These are phyloP conservation scores for Colletotrichum sp. DNA, from an alignment of 2,329 filamentous ascomycete genomes.

Conservation along the genomic window DNA sequence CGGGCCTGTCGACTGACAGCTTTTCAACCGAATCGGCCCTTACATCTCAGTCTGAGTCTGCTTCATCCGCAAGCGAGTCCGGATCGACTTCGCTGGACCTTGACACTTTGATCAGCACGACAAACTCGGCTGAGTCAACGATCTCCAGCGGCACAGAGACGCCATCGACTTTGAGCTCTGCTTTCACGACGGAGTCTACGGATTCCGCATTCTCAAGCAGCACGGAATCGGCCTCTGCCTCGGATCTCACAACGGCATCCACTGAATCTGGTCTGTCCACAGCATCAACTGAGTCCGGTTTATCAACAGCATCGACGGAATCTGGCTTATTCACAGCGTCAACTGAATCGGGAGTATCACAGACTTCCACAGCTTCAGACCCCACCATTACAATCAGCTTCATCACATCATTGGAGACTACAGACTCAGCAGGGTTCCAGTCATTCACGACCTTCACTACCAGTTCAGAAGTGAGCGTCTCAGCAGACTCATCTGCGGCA, in stretches of 20 bases:
- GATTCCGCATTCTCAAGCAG: not conserved
- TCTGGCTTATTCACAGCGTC: not conserved
- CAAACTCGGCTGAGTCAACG: not conserved
- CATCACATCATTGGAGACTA: not conserved
- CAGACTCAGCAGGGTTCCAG: not conserved
- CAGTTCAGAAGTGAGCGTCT: not conserved
- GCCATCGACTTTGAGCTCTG: not conserved
- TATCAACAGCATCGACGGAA: not conserved
- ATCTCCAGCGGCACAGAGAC: not conserved
- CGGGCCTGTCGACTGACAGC: not conserved
- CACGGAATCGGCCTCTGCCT: not conserved
- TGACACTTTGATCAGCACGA: not conserved
- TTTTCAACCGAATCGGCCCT: not conserved
- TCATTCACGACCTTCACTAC: not conserved
- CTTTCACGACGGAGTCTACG: not conserved
- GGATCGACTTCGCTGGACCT: not conserved
- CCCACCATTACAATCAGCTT: not conserved
- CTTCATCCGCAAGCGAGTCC: not conserved
- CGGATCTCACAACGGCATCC: not conserved
- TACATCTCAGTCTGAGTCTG: not conserved
- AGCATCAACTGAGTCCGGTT: not conserved
- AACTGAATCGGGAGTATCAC: not conserved
- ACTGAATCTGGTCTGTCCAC: not conserved
- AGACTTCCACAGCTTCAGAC: not conserved
- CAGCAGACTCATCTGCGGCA: fast-evolving